phyloP scores from a whole-genome alignment of 2,329 filamentous ascomycete genomes.

The Arthroderma sp. region DNA sequence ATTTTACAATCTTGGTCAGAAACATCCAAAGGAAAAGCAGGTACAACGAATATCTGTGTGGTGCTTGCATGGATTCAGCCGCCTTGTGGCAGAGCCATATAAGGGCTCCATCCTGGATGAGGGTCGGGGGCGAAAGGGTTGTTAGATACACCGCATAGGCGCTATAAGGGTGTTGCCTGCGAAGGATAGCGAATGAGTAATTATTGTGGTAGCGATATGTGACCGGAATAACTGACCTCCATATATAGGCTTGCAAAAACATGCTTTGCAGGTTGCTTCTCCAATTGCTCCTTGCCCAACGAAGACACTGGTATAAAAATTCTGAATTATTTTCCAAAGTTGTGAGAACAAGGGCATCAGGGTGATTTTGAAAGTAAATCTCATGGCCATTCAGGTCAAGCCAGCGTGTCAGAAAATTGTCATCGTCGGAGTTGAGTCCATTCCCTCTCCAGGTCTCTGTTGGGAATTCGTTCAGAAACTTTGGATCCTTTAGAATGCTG shows the following conservation, averaged over 20 bases:
- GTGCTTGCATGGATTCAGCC: slow-evolving; percentile 39
- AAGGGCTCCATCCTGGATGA: slow-evolving; percentile 56
- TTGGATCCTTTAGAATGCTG: slow-evolving; percentile 60
- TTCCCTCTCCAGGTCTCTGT: slow-evolving; percentile 56
- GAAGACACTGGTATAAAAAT: slow-evolving; percentile 73
- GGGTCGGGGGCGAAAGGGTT: slow-evolving; percentile 68
- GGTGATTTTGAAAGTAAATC: slow-evolving; percentile 77
- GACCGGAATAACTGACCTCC: slow-evolving; percentile 48
- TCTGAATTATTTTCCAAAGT: slow-evolving; percentile 70
- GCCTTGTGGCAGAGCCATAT: slow-evolving; percentile 52
- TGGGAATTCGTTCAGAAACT: slow-evolving; percentile 71
- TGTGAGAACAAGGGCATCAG: slow-evolving; percentile 71
- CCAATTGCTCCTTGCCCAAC: slow-evolving; percentile 89
- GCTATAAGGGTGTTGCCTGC: slow-evolving; percentile 70
- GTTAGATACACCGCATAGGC: slow-evolving; percentile 75
- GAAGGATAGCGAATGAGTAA: slow-evolving; percentile 2
- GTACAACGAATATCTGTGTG: slow-evolving; percentile 37
- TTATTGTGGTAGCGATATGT: background rate
- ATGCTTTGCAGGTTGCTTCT: slow-evolving; percentile 78
- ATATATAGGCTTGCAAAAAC: slow-evolving; percentile 60
- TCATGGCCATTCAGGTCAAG: slow-evolving; percentile 71
- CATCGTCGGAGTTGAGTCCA: slow-evolving; percentile 77
- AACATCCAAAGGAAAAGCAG: slow-evolving; percentile 56
- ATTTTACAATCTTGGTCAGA: slow-evolving; percentile 72
- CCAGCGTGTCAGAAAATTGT: slow-evolving; percentile 88